Base-by-base conservation (phyloP, 495 filamentous ascomycete genomes). In the Penicillium nucicola region DNA sequence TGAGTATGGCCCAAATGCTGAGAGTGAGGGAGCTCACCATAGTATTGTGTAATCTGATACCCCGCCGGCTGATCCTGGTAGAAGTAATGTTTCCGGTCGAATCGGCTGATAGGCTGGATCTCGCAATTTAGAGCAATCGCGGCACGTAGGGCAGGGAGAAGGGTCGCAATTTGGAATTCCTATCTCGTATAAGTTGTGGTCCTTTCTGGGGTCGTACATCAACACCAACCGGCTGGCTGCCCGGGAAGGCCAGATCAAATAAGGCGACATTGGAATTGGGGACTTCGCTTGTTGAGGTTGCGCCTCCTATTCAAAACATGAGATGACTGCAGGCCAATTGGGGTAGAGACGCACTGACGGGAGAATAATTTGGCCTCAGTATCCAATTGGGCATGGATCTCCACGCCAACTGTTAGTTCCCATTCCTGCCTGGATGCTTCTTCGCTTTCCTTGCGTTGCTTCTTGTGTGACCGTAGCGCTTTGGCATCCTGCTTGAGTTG, bases 41-140 rank as follows among this genome's bases (percentile, higher is more conserved):
- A 96, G 69, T 91, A 97, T 61, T 99, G 95, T 6, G 93, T 99
- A 48, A 99, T 93, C 67, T 99, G 93, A 68, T 97, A 99, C 0
- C 93, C 93, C 0, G 86, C 76, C 6, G 95, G 93, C 64, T 99
- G 93, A 67, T 99, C 93, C 79, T 91, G 92, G 70, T 97, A 95
- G 69, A 97, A 97, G 65, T 99, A 99, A 61, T 99, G 93, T 65
- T 99, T 99, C 42, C 93, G 80, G 69, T 99, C 93, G 67, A 95
- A 99, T 28, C 79, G 79, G 61, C 89, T 95, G 39, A 78, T 77
- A 2, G 67, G 76, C 61, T 91, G 83, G 41, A 97, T 81, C 0
- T 83, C 65, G 69, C 93, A 97, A 38, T 83, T 80, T 28, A 99
- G 74, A 2, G 91, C 91, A 12, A 97, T 65, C 2, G 92, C 92